Base-by-base conservation (phyloP, 768 basidiomycete genomes). In the Hirschioporus abietinus region DNA sequence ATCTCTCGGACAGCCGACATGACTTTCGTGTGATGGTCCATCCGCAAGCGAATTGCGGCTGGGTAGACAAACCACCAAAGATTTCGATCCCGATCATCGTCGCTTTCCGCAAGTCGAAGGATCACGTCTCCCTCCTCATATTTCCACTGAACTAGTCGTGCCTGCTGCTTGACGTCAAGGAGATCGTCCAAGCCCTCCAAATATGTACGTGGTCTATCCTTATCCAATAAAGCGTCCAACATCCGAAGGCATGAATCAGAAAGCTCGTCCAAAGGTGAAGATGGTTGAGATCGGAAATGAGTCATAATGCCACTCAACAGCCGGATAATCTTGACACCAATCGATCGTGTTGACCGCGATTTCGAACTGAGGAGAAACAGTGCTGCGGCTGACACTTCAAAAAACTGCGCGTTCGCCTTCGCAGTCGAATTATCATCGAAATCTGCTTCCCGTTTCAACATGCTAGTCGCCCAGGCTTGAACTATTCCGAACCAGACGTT, bases 21-120 rank as follows among this genome's bases (percentile, higher is more conserved):
- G 7, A 84, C 79, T 8, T 77, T 72, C 20, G 82, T 78, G 2
- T 80, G 77, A 63, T 82, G 76, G 23, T 88, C 81, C 73, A 84
- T 79, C 65, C 84, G 86, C 1, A 78, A 74, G 63, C 84, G 85
- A 66, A 92, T 79, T 71, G 93, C 83, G 12, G 79, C 73, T 3
- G 93, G 89, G 69, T 86, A 91, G 62, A 91, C 76, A 71, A 87
- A 88, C 65, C 86, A 81, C 93, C 93, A 95, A 23, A 95, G 77
- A 60, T 82, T 85, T 63, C 84, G 83, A 72, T 95, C 93, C 63
- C 84, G 81, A 52, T 86, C 83, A 59, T 87, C 81, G 7, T 78
- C 76, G 74, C 92, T 93, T 66, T 92, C 90, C 10, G 87, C 91
- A 63, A 95, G 84, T 24, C 85, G 83, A 15, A 93, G 77, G 15